Evolutionary conservation across 495 filamentous ascomycete genomes (phyloP).

Genomic region (Penicillium crystallinum): DNA sequence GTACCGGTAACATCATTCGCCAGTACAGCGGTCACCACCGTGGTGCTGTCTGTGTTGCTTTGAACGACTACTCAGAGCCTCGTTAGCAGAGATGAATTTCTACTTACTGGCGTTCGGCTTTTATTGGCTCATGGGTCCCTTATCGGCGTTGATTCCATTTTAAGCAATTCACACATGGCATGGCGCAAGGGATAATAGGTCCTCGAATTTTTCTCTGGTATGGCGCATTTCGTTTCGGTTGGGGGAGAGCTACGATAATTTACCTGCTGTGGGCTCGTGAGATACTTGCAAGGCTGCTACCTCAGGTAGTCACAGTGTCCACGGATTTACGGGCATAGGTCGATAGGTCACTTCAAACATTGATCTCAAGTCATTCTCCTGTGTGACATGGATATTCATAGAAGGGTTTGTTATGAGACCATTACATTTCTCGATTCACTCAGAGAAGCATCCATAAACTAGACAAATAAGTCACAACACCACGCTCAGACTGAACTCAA

Average conservation of each 20-base stretch:
- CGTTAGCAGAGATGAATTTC: slow-evolving; percentile 22
- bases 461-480: slow-evolving; percentile 5
- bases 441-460: not conserved
- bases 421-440: not conserved
- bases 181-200: slow-evolving; percentile 8
- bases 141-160: not conserved
- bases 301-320: too few species aligned
- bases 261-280: not conserved
- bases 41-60: slow-evolving; percentile 89
- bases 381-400: not conserved
- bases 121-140: not conserved
- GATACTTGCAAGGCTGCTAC: too few species aligned
- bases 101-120: not conserved
- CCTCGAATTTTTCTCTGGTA: not conserved
- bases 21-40: slow-evolving; percentile 98
- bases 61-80: slow-evolving; percentile 92
- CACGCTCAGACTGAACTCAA: slow-evolving; percentile 3
- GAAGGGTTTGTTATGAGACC: not conserved
- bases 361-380: too few species aligned
- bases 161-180: slow-evolving; percentile 10
- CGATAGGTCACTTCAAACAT: too few species aligned
- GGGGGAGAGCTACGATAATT: not conserved
- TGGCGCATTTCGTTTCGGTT: not conserved
- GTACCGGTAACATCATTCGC: slow-evolving; percentile 78
- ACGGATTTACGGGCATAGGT: too few species aligned